Base-by-base conservation (phyloP, 164 flowering plant genomes). In the Amborella trichopoda region DNA sequence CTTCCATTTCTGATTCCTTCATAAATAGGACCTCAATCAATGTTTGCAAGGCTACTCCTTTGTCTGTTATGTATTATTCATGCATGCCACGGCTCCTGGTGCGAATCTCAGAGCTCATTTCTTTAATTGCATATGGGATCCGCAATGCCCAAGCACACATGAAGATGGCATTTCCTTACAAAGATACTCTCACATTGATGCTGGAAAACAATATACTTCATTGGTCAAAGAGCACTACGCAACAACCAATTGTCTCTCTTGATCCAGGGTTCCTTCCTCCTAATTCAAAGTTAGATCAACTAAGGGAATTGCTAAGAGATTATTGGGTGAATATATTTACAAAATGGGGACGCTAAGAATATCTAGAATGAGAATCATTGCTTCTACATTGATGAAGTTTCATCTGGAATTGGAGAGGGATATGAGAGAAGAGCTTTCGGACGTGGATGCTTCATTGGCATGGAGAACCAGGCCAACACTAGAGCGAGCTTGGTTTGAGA, bases 391-490 rank as follows among this genome's bases (percentile, higher is more conserved):
- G 1, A 54, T 77, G 20, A 74, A 68, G 5, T 77, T 85, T 61
- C 73, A 55, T 40, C 42, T 81, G 59, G 83, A 77, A 48, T 13
- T 85, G 21, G 83, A 74, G 64, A 79, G 71, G 49, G 48, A 55
- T 50, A 28, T 75, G 25, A 48, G 62, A 26, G 23, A 46, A n/a
- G 62, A 66, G 28, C 74, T 62, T 24, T 44, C 53, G 8, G 26
- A 38, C 21, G 40, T 50, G 52, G 49, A 51, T 5, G 60, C 54
- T 20, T 28, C 67, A 56, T 75, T 69, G 12, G 74, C 75, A 44
- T 81, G 88, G 88, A 77, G 83, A 68, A 81, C 85, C n/a, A 75
- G 55, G 68, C 85, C 83, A 9, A 60, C 44, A 2, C 50, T 65
- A 27, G 83, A 77, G 45, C 70, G 72, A 38, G 52, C 56, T 23